Evolutionary conservation across 164 flowering plant species (phyloP).

Genomic region (Nymphaea colorata): DNA sequence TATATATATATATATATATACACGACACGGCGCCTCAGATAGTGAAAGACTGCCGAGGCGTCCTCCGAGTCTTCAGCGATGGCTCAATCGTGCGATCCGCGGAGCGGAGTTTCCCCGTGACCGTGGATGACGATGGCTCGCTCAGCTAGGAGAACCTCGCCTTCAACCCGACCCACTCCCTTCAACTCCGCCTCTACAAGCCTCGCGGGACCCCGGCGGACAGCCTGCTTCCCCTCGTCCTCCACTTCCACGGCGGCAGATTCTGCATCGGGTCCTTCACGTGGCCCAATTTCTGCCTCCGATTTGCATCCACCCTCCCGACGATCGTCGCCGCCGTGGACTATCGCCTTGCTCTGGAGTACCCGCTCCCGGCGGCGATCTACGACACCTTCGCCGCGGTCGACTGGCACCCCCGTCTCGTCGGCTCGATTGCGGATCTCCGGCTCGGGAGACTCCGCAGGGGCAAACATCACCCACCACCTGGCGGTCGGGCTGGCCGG

Average conservation of each 20-base stretch:
- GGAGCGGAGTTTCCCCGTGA: slow-evolving; percentile 22
- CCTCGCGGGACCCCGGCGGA: slow-evolving; percentile 23
- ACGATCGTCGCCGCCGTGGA: slow-evolving; percentile 55
- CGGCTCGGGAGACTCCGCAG: slow-evolving; percentile 67
- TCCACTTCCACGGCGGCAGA: slow-evolving; percentile 78
- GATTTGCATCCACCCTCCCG: slow-evolving; percentile 33
- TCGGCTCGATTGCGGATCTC: slow-evolving; percentile 39
- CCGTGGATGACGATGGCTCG: slow-evolving; percentile 50
- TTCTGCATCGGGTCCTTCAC: slow-evolving; percentile 67
- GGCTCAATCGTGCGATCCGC: not conserved
- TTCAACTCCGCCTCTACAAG: slow-evolving; percentile 58
- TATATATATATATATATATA: not conserved
- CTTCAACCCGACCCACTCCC: slow-evolving; percentile 29
- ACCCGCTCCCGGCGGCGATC: slow-evolving; percentile 63
- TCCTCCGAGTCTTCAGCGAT: not conserved
- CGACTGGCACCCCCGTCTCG: slow-evolving; percentile 58
- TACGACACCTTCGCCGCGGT: slow-evolving; percentile 47
- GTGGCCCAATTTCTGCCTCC: slow-evolving; percentile 70
- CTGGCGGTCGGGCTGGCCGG: slow-evolving; percentile 34
- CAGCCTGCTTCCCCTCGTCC: slow-evolving; percentile 42
- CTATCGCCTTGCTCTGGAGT: slow-evolving; percentile 72
- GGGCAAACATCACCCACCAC: slow-evolving; percentile 70
- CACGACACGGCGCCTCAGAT: too few relatives aligned
- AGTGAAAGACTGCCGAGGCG: not conserved
- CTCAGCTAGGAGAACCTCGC: slow-evolving; percentile 51